Percentiles rank a stretch among this genome's conserved stretches.
Conservation (phyloP, 208 protist species). For the Balamuthia mandrillaris region DNA sequence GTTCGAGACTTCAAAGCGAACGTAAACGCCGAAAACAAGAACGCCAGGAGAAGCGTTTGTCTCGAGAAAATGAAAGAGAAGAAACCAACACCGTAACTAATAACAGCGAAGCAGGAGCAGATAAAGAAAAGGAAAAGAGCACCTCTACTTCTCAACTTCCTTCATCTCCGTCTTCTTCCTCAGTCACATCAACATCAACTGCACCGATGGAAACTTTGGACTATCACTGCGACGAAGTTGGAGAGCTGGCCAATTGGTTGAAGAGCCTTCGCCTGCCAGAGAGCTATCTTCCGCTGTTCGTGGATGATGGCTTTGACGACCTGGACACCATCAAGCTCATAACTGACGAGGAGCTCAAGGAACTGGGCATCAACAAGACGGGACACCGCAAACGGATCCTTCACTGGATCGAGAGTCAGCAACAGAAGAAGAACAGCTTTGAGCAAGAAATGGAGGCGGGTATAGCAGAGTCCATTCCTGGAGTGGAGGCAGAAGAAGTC, state of each 20-base stretch:
- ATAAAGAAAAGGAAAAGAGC: conserved; percentile 14
- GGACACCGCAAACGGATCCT: neutral
- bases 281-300: neutral
- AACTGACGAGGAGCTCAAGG: neutral
- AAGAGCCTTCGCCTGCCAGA: neutral
- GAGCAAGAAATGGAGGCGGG: neutral
- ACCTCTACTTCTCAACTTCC: neutral
- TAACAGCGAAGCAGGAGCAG: neutral
- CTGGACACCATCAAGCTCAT: conserved; percentile 20
- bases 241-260: neutral
- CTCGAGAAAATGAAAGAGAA: neutral
- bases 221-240: neutral
- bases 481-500: neutral
- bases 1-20: too few relatives aligned
- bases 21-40: too few relatives aligned
- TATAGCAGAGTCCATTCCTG: neutral
- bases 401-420: conserved; percentile 4
- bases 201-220: neutral
- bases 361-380: conserved; percentile 7
- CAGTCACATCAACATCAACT: neutral
- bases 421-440: neutral
- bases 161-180: too few relatives aligned
- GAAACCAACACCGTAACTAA: neutral
- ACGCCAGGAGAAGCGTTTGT: neutral
- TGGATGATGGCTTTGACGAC: conserved; percentile 16